phyloP scores from a whole-genome alignment of 148 eudicot genomes.

The Diospyros lotus region DNA sequence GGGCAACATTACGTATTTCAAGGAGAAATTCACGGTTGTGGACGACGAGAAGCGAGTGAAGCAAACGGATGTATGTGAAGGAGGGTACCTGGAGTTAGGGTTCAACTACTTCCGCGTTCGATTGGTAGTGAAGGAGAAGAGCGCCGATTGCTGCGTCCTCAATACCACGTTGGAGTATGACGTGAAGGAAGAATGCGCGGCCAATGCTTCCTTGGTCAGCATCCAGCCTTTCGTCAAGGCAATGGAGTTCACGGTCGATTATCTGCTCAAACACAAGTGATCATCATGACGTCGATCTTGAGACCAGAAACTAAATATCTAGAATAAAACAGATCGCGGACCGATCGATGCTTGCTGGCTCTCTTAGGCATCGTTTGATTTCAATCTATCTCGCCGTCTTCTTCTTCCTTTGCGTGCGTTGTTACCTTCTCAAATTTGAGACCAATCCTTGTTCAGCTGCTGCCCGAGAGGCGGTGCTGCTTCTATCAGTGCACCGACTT shows the following conservation, averaged over 20 bases:
- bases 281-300: too few relatives aligned
- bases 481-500: too few relatives aligned
- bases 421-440: too few relatives aligned
- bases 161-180: constrained; percentile 47
- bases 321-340: too few relatives aligned
- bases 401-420: too few relatives aligned
- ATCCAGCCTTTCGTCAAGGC: constrained; percentile 26
- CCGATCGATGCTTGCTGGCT: too few relatives aligned
- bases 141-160: constrained; percentile 26
- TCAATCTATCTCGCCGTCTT: too few relatives aligned
- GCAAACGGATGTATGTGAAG: constrained; percentile 51
- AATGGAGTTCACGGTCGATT: constrained; percentile 11
- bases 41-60: constrained; percentile 46
- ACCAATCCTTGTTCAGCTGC: too few relatives aligned
- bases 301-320: too few relatives aligned
- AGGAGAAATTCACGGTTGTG: constrained; percentile 46
- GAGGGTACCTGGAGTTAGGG: constrained; percentile 49
- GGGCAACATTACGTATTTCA: constrained; percentile 29
- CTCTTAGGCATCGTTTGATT: too few relatives aligned
- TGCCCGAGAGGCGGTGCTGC: too few relatives aligned
- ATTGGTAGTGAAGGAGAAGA: constrained; percentile 35
- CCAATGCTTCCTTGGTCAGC: constrained; percentile 28
- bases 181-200: constrained; percentile 35
- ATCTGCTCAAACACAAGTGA: too few relatives aligned
- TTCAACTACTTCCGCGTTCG: constrained; percentile 36